Evolutionary conservation across 305 asterid species (phyloP), one percentile per base, ranked within the genome.

Genomic region (Rubia tinctorum): DNA sequence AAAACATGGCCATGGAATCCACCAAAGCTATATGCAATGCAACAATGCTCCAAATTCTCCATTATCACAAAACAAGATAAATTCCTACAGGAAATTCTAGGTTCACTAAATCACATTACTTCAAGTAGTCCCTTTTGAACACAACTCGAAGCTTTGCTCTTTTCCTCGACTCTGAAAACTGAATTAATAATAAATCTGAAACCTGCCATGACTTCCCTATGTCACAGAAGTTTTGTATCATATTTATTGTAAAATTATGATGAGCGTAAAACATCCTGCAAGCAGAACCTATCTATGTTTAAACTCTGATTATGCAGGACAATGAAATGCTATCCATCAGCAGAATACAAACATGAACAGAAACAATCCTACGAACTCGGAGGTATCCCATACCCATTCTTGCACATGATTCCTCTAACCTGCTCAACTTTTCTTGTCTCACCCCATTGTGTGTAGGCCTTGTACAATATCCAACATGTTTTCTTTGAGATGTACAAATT

Each of bases 361-460:
- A 15, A 43, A 74, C 27, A 71, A 56, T 71, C 40, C 73, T 60
- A 62, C 22, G 76, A 82, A 75, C 62, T 73, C 79, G 75, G 13
- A 65, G 80, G 85, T 74, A 84, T 59, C 71, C 65, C 64, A 78
- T 80, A 78, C 43, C 98, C 98, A 73, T 76, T 81, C 78, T 87
- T 89, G 90, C 79, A 86, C 96, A 91, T 83, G 80, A 82, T 53
- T 61, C 93, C 99, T 55, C 78, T 14, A 75, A 89, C 88, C 82
- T 86, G 88, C 77, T 87, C 83, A 66, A 88, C 84, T 83, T 90
- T 94, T 75, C 77, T 59, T 77, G 76, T 81, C 71, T 81, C 83
- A 30, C 86, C 96, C 79, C 85, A 82, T 39, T 34, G 78, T 66
- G 74, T 39, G 76, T 94, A 91, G 20, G 91, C 81, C 53, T 76